Conservation (phyloP, 495 filamentous ascomycete species). For the Tuber calosporum region DNA sequence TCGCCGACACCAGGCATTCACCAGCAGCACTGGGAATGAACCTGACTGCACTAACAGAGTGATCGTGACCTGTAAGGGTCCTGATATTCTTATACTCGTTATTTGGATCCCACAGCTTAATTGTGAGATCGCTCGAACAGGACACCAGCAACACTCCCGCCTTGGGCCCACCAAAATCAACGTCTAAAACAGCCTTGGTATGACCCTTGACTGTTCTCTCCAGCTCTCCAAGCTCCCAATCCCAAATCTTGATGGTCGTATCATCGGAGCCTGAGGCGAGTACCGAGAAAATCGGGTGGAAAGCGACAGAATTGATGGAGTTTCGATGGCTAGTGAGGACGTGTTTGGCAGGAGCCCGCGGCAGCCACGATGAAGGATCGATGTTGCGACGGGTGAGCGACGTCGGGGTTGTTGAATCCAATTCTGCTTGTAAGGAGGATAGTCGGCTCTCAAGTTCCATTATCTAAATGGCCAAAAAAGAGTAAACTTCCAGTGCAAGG, state of each 20-base stretch:
- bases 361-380: conserved; percentile 82
- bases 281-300: conserved; percentile 88
- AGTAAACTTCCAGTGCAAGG: conserved; percentile 3
- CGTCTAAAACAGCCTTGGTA: conserved; percentile 78
- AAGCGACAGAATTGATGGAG: conserved; percentile 80
- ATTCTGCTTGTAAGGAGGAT: conserved; percentile 63
- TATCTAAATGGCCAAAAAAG: conserved; percentile 53
- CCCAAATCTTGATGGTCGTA: conserved; percentile 89
- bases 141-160: conserved; percentile 81
- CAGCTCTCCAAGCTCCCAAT: conserved; percentile 91
- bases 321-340: conserved; percentile 76
- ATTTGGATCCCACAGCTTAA: conserved; percentile 92
- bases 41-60: conserved; percentile 76
- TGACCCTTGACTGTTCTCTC: conserved; percentile 90
- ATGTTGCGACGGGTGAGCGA: conserved; percentile 69
- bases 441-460: conserved; percentile 83
- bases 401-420: conserved; percentile 79
- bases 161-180: conserved; percentile 85
- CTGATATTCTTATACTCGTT: conserved; percentile 95
- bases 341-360: conserved; percentile 69
- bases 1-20: conserved; percentile 74
- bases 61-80: conserved; percentile 87
- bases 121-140: conserved; percentile 83
- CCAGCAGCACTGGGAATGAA: conserved; percentile 79
- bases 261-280: conserved; percentile 89